Base-by-base conservation (phyloP, 495 filamentous ascomycete genomes). In the Lentithecium fluviatile region DNA sequence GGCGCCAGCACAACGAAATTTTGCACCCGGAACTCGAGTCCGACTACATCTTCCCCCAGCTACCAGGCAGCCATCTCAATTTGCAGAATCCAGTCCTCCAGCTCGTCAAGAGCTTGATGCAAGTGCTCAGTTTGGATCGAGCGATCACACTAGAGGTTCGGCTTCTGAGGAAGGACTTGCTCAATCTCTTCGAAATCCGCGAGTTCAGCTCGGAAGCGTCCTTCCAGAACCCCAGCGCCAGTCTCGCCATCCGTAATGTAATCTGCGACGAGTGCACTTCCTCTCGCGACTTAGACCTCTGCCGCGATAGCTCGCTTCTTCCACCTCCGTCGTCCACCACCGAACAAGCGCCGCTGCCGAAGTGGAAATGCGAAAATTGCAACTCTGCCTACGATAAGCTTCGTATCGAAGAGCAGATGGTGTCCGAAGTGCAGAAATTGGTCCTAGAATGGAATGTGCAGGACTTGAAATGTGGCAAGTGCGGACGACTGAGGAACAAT, bases 161-260 rank as follows among this genome's bases (percentile, higher is more conserved):
- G 26, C 74, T 95, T 21, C 78, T 98, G 2, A 85, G 94, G 23
- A 93, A 93, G 66, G 92, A 97, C 45, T 78, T 97, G 2, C 87
- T 98, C 10, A 80, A 84, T 2, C 78, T 97, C 48, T 96, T 97
- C 71, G 93, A 97, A 43, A 82, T 98, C 56, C 88, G 90, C 62
- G 94, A 98, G 73, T 98, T 98, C 75, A 88, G 84, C 77, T 82
- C 85, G 62, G 89, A 94, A 49, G 94, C 87, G 40, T 80, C 82
- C 7, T 98, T 96, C 75, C 80, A 82, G 58, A 97, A 98, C 69
- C 94, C 94, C 0, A 89, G 85, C 60, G 83, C 85, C 48, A 85
- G 79, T 37, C 77, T 96, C 13, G 84, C 81, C 56, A 75, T 98
- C 12, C 69, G 81, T 2, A 88, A 92, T 69, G 76, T 96, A 45